Base-by-base conservation (phyloP, 139 green algal genomes). In the Tetraselmis striata region DNA sequence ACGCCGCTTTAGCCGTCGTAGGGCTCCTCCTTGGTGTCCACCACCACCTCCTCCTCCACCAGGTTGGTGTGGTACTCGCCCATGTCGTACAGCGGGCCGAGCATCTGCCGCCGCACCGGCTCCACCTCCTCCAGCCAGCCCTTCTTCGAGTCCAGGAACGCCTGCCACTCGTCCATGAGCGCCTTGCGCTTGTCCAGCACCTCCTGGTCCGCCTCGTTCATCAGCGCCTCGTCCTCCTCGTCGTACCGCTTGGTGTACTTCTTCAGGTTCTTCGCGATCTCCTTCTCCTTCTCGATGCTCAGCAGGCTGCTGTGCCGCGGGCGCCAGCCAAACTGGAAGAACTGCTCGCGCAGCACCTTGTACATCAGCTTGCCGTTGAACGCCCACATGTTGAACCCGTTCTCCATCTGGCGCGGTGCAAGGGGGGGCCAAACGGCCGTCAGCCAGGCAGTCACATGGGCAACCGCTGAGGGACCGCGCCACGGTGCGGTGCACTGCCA, bases 321-420 rank as follows among this genome's bases (percentile, higher is more conserved):
- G 59, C 97, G 92, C 97, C 97, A 99, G 32, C 85, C 83, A 83
- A 98, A 97, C 90, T 99, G 95, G 86, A 93, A 95, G 85, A 99
- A 98, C 18, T 89, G 86, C 80, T 99, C 96, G 1, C 86, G 84
- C 1, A 83, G 80, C 18, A 85, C 59, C 79, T 88, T 90, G 92
- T 98, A 98, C 58, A 99, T 85, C 76, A 92, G 83, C 76, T 92
- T 86, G 30, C 97, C 97, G 28, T 92, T 89, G 90, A 98, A 99
- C 78, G 90, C 92, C 96, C 96, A 99, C 29, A 98, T 83, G 79
- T 94, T 92, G 91, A 95, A 98, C 5, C 97, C 97, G 88, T 99
- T 98, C 89, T 99, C 97, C 95, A 98, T 99, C 45, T 67, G n/a
- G n/a, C n/a, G n/a, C n/a, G n/a, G n/a, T n/a, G n/a, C n/a, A n/a